These are phyloP conservation scores for Pichia inconspicua DNA, from an alignment of 1,139 yeast species.

Conservation along the genomic window DNA sequence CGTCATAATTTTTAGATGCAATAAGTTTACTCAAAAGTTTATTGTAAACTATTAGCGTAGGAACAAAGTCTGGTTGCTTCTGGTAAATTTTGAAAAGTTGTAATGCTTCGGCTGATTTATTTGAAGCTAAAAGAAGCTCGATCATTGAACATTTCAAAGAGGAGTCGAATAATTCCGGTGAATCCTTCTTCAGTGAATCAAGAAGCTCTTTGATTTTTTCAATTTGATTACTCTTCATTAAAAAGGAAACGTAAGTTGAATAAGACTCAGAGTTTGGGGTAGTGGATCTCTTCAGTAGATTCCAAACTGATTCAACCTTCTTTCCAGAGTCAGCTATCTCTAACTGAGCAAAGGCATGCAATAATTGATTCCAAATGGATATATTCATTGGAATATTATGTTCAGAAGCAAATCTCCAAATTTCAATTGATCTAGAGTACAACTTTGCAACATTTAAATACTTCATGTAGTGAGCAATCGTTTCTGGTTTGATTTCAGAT, in stretches of 20 bases:
- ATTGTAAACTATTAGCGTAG: slow-evolving; percentile 35
- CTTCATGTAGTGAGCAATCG: slow-evolving; percentile 13
- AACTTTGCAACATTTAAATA: slow-evolving; percentile 11
- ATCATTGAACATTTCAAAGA: slow-evolving; percentile 22
- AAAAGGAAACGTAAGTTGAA: slow-evolving; percentile 31
- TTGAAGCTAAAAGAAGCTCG: slow-evolving; percentile 19
- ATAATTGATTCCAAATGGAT: slow-evolving; percentile 39
- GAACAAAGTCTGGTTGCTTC: slow-evolving; percentile 18
- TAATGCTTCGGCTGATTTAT: slow-evolving; percentile 19
- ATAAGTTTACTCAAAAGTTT: slow-evolving; percentile 30
- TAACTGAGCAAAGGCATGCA: slow-evolving; percentile 33
- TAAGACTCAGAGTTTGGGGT: slow-evolving; percentile 32
- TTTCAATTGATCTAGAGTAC: slow-evolving; percentile 15
- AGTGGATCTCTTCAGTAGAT: slow-evolving; percentile 26
- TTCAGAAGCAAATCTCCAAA: slow-evolving; percentile 19
- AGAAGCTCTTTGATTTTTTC: slow-evolving; percentile 30
- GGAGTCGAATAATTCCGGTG: slow-evolving; percentile 15
- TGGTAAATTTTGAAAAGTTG: slow-evolving; percentile 18
- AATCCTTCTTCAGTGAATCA: slow-evolving; percentile 24
- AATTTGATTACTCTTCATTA: slow-evolving; percentile 26
- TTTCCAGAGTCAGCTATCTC: slow-evolving; percentile 21
- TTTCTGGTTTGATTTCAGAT: slow-evolving; percentile 10
- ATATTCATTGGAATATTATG: slow-evolving; percentile 20
- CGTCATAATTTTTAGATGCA: slow-evolving; percentile 26
- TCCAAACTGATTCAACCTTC: slow-evolving; percentile 32